Evolutionary conservation across 2,329 filamentous ascomycete species (phyloP).

Genomic region (Dendryphion nanum): DNA sequence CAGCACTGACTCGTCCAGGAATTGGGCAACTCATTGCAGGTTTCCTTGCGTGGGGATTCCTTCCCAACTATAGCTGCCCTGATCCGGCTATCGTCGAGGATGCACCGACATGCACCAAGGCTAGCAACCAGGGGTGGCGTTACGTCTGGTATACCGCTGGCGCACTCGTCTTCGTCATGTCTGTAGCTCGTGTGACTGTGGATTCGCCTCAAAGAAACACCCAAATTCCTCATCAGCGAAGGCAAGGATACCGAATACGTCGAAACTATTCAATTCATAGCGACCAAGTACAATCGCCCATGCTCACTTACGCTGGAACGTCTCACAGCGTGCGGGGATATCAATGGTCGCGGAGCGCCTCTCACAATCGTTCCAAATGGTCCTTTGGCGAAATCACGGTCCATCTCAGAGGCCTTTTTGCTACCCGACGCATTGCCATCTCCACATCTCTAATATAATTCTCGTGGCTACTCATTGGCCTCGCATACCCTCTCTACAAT

Average conservation of each 20-base stretch:
- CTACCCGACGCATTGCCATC: slow-evolving; percentile 57
- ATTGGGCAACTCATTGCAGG: slow-evolving; percentile 52
- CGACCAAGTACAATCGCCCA: slow-evolving; percentile 52
- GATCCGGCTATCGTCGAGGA: slow-evolving; percentile 31
- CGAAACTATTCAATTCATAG: slow-evolving; percentile 49
- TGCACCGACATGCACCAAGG: slow-evolving; percentile 47
- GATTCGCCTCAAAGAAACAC: slow-evolving; percentile 56
- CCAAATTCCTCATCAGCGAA: slow-evolving; percentile 56
- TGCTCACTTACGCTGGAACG: slow-evolving; percentile 52
- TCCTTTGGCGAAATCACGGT: slow-evolving; percentile 41
- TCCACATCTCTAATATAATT: slow-evolving; percentile 67
- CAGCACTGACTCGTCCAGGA: slow-evolving; percentile 30
- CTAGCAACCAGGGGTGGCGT: slow-evolving; percentile 57
- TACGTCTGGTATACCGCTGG: slow-evolving; percentile 57
- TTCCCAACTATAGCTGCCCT: slow-evolving; percentile 51
- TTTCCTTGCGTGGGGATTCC: slow-evolving; percentile 55
- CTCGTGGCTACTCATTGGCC: slow-evolving; percentile 67
- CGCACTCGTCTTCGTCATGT: slow-evolving; percentile 55
- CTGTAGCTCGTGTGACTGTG: slow-evolving; percentile 52
- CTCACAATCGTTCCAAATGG: slow-evolving; percentile 30
- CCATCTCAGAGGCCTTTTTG: slow-evolving; percentile 66
- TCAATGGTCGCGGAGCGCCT: slow-evolving; percentile 15
- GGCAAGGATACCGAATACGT: slow-evolving; percentile 54
- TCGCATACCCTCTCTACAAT: slow-evolving; percentile 73
- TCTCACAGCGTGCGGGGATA: slow-evolving; percentile 48